Evolutionary conservation across 2,329 filamentous ascomycete species (phyloP), one percentile per base, ranked within the genome.

Genomic region (Alternaria arborescens): DNA sequence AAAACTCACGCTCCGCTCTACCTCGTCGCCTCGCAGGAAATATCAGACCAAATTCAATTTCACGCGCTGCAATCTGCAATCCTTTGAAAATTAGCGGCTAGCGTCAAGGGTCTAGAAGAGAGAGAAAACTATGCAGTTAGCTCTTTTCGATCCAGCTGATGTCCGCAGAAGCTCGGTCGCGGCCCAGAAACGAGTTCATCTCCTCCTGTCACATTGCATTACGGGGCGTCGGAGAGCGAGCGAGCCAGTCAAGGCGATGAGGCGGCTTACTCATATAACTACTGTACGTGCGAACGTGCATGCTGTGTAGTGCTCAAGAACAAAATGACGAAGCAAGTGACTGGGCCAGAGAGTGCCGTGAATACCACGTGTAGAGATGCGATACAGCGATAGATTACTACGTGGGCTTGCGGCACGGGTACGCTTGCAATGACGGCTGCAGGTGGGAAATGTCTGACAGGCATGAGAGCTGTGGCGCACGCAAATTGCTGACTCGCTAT

Each of bases 1-100:
- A 51, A 40, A 34, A 38, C 57, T 46, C 43, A 51, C 55, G 51
- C 54, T 55, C 38, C 30, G 34, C 36, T 48, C 48, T 34, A 34
- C 20, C 22, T 14, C 46, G 46, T 50, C 30, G 32, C 34, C 46
- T 50, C 36, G 16, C 14, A 41, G 16, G 14, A 36, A 36, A 16
- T 6, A 36, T 36, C 11, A 36, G 32, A 36, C 32, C 32, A 36
- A 36, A 5, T 14, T 36, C 32, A 50, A 50, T 50, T 50, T 50
- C 46, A 36, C 30, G 20, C 34, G 41, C 34, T 42, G 14, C 40
- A 47, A 47, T 30, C 24, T 51, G 14, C 40, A 47, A 47, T 30
- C 38, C 24, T 48, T 22, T 1, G 24, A 10, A 26, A 50, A 50
- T 8, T 50, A 38, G 46, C 46, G 32, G 20, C 32, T 36, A 24